Conservation (phyloP, 1,284 basidiomycete genomes). For the Microbotryum saponariae region DNA sequence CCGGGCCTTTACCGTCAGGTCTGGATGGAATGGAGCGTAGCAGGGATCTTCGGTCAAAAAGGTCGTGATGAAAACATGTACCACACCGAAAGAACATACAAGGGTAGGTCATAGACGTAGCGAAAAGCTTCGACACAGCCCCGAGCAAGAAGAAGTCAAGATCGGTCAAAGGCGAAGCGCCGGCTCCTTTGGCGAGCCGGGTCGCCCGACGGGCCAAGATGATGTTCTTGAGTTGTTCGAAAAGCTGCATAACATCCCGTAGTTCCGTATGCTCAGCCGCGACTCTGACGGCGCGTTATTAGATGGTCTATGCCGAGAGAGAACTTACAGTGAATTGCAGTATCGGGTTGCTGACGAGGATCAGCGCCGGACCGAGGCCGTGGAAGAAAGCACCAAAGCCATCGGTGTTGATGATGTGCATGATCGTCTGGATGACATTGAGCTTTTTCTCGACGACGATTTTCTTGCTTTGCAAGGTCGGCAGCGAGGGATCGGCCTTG, state of each 20-base stretch:
- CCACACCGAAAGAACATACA: conserved; percentile 14
- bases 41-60: conserved; percentile 1
- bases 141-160: conserved; percentile 85
- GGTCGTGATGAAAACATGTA: background rate
- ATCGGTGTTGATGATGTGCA: conserved; percentile 66
- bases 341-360: conserved; percentile 92
- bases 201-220: conserved; percentile 54
- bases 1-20: conserved; percentile 71
- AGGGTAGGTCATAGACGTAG: conserved; percentile 38
- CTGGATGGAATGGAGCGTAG: conserved; percentile 6
- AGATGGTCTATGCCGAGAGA: background rate
- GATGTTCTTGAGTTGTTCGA: conserved; percentile 77
- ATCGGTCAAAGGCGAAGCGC: conserved; percentile 55
- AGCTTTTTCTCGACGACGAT: conserved; percentile 27
- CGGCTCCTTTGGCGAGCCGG: conserved; percentile 40
- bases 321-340: conserved; percentile 49
- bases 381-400: conserved; percentile 81
- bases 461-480: conserved; percentile 18
- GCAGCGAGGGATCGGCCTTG: conserved; percentile 13
- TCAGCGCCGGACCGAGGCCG: conserved; percentile 88
- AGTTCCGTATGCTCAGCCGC: conserved; percentile 56
- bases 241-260: conserved; percentile 43
- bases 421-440: conserved; percentile 56
- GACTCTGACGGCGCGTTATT: too few relatives aligned
- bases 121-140: conserved; percentile 57